Percentiles rank a stretch among this genome's conserved stretches.
Conservation (phyloP, 192 early-diverging fungal species). For the Thamnidium elegans region DNA sequence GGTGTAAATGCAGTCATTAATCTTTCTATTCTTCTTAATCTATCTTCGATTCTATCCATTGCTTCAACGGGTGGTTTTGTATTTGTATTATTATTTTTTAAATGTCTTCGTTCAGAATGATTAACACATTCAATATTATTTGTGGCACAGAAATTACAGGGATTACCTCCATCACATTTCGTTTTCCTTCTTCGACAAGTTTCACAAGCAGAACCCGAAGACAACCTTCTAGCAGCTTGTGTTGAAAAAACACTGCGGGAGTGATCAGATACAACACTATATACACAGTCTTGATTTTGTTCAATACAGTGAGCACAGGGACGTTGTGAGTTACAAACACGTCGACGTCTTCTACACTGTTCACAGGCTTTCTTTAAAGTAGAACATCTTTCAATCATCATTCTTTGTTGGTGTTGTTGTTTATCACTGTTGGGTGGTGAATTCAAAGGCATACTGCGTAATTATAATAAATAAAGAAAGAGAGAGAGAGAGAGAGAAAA, state of each 20-base stretch:
- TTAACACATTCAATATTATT: slow-evolving; percentile 36
- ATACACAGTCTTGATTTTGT: slow-evolving; percentile 27
- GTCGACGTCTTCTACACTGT: slow-evolving; percentile 26
- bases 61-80: slow-evolving; percentile 22
- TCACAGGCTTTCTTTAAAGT: slow-evolving; percentile 27
- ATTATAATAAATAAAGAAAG: slow-evolving; percentile 1
- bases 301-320: slow-evolving; percentile 35
- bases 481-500: slow-evolving; percentile 7
- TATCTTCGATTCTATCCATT: slow-evolving; percentile 40
- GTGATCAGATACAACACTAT: slow-evolving; percentile 32
- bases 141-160: slow-evolving; percentile 28
- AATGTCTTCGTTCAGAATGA: slow-evolving; percentile 26
- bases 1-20: slow-evolving; percentile 37
- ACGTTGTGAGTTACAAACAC: slow-evolving; percentile 31
- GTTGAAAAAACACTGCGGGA: slow-evolving; percentile 30
- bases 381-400: slow-evolving; percentile 24
- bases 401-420: slow-evolving; percentile 12
- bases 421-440: slow-evolving; percentile 21
- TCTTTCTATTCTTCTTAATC: slow-evolving; percentile 33
- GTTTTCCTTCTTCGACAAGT: slow-evolving; percentile 37
- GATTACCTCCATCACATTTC: slow-evolving; percentile 36
- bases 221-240: slow-evolving; percentile 19
- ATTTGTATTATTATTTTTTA: not conserved
- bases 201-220: slow-evolving; percentile 37
- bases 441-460: slow-evolving; percentile 17